Base-by-base conservation (phyloP, 176 grass and related monocot genomes). In the Paspalum notatum region DNA sequence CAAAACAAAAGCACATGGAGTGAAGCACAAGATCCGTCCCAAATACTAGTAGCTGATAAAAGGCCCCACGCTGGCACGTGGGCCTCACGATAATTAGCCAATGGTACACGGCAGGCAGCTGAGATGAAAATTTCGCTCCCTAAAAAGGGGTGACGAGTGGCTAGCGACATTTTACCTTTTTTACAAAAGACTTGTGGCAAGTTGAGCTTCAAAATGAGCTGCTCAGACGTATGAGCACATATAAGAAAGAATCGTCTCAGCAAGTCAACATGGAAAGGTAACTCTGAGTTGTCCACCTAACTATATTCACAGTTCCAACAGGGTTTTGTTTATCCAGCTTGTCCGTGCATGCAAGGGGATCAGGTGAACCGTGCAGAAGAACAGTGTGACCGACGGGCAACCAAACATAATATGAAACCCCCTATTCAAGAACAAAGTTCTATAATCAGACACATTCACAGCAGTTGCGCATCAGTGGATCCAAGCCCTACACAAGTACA, bases 171-270 rank as follows among this genome's bases (percentile, higher is more conserved):
- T 39, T 24, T 25, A 51, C 20, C 39, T 24, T 68, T 22, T 40
- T 27, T 20, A 15, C 46, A 8, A 57, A 80, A 89, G 72, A 61
- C 13, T 69, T n/a, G 21, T 45, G 62, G 9, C 58, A 52, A 38
- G 61, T 68, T 84, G 69, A 46, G 86, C 60, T 69, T 37, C 53
- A 54, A 71, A 74, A 74, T 11, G 8, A 68, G 44, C 32, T 68
- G 22, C 37, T 80, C 50, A 12, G 50, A 66, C 27, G 24, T 38
- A 48, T 48, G 21, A 66, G 43, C 59, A 6, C n/a, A 16, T 15
- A 37, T 1, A 63, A 6, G 12, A 52, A 21, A 61, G 5, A 18
- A 22, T 17, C 39, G n/a, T 64, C 17, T 9, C 18, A 64, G 0
- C n/a, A 80, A 9, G 50, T 7, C 61, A 63, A 12, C 5, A 7